These are phyloP conservation scores for Penicillium sp. DNA, from an alignment of 2,329 filamentous ascomycete species.

Conservation along the genomic window DNA sequence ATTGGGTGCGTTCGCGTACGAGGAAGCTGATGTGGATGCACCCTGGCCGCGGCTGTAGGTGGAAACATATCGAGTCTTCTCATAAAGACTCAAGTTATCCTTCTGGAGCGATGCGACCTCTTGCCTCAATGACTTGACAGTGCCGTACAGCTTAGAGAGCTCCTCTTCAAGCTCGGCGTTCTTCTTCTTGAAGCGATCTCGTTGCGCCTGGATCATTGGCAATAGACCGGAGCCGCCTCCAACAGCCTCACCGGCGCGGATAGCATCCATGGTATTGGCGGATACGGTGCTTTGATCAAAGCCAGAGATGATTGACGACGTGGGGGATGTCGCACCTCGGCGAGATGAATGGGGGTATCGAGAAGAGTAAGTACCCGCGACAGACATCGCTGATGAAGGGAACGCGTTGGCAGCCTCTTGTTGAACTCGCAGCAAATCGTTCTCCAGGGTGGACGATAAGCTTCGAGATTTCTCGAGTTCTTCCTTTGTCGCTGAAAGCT, in stretches of 20 bases:
- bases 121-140: slow-evolving; percentile 80
- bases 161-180: slow-evolving; percentile 89
- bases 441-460: slow-evolving; percentile 85
- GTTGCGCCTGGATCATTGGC: slow-evolving; percentile 97
- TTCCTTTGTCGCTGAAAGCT: slow-evolving; percentile 77
- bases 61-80: slow-evolving; percentile 95
- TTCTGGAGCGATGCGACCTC: slow-evolving; percentile 91
- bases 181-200: slow-evolving; percentile 96
- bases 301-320: slow-evolving; percentile 97
- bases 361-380: slow-evolving; percentile 86
- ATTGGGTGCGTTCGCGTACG: slow-evolving; percentile 67
- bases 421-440: slow-evolving; percentile 85
- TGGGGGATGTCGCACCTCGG: slow-evolving; percentile 76
- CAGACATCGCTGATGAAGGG: slow-evolving; percentile 81
- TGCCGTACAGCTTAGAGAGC: slow-evolving; percentile 78
- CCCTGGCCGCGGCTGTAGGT: slow-evolving; percentile 77
- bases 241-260: slow-evolving; percentile 65
- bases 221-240: slow-evolving; percentile 83
- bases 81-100: slow-evolving; percentile 93
- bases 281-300: slow-evolving; percentile 68
- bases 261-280: slow-evolving; percentile 55
- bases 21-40: slow-evolving; percentile 63
- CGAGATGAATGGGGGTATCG: slow-evolving; percentile 72
- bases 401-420: slow-evolving; percentile 80
- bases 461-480: slow-evolving; percentile 83